Evolutionary conservation across 805 yeast genomes (phyloP).

Genomic region (Sungouiozyma intestinalis): DNA sequence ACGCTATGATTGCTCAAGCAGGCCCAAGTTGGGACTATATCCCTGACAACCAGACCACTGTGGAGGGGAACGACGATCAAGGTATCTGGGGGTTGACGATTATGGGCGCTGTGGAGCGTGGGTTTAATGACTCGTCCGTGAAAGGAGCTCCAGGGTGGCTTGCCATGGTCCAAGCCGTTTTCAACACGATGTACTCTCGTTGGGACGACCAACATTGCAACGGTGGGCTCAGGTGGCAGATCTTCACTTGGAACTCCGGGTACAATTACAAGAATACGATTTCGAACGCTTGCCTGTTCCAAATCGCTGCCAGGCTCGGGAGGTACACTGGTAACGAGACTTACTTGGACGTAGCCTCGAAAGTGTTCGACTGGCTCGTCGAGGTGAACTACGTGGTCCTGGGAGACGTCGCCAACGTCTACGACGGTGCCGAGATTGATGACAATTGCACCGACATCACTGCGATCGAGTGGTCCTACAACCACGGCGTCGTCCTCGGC

Average conservation of each 20-base stretch:
- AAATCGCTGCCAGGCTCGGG: slow-evolving; percentile 52
- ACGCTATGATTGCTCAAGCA: slow-evolving; percentile 37
- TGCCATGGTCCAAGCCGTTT: slow-evolving; percentile 46
- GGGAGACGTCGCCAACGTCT: slow-evolving; percentile 52
- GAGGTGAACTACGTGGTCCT: slow-evolving; percentile 35
- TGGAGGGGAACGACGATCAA: slow-evolving; percentile 68
- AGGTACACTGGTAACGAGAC: slow-evolving; percentile 43
- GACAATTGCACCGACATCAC: slow-evolving; percentile 53
- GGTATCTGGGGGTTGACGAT: slow-evolving; percentile 60
- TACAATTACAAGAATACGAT: slow-evolving; percentile 54
- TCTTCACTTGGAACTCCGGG: slow-evolving; percentile 49
- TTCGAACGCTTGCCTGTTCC: slow-evolving; percentile 56
- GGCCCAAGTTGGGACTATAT: slow-evolving; percentile 43
- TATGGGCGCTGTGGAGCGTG: slow-evolving; percentile 52
- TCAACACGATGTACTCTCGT: slow-evolving; percentile 44
- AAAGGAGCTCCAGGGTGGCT: slow-evolving; percentile 41
- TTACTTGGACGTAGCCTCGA: slow-evolving; percentile 42
- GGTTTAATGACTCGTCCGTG: slow-evolving; percentile 37
- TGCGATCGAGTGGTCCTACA: slow-evolving; percentile 53
- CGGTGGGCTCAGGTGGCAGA: slow-evolving; percentile 68
- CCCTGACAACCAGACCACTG: slow-evolving; percentile 52
- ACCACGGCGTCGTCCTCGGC: slow-evolving; percentile 54
- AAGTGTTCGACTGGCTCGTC: slow-evolving; percentile 50
- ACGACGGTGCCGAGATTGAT: slow-evolving; percentile 57
- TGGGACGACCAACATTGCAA: slow-evolving; percentile 48